Base-by-base conservation (phyloP, 2,329 filamentous ascomycete species). In the Rhynchosporium secalis region DNA sequence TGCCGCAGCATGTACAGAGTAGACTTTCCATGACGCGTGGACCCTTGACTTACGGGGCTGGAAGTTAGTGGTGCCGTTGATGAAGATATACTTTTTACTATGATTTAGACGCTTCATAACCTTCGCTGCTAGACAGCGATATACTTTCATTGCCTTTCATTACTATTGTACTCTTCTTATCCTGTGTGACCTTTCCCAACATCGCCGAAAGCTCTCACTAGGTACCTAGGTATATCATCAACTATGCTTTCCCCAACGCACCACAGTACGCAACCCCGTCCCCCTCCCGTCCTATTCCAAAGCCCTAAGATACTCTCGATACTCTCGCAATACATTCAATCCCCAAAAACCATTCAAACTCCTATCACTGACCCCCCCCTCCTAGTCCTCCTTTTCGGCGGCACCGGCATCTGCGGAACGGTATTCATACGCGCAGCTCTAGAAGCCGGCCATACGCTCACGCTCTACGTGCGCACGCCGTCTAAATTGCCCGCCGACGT, bases 401-500 rank as follows among this genome's bases (percentile, higher is more conserved):
- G 65, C 4, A 66, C 68, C 1, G 69, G 68, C 10, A 60, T 66
- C 33, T 69, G 66, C 45, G 70, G 69, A n/a, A 45, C 63, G 1
- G 62, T 70, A 48, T 69, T 70, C 59, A 45, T 60, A 10, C 62
- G 64, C 45, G 69, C 69, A 54, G 68, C 68, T 46, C 63, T 72
- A 10, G 62, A 68, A 49, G 65, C 64, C 28, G 69, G 69, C 7
- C 64, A 71, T 36, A 54, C 51, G 1, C 38, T 71, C 1, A 70
- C 69, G 6, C 64, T 71, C 26, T 72, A 71, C 55, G 62, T 66
- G 3, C 67, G 70, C 12, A 68, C 63, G 12, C 68, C 68, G 1
- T 71, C 66, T 15, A 71, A 70, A 51, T 62, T 72, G 38, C 63
- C 70, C 9, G 38, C 52, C n/a, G 66, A 68, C n/a, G 59, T 72